Evolutionary conservation across 768 basidiomycete species (phyloP), one percentile per base, ranked within the genome.

Genomic region (Paxillus rubicundulus): DNA sequence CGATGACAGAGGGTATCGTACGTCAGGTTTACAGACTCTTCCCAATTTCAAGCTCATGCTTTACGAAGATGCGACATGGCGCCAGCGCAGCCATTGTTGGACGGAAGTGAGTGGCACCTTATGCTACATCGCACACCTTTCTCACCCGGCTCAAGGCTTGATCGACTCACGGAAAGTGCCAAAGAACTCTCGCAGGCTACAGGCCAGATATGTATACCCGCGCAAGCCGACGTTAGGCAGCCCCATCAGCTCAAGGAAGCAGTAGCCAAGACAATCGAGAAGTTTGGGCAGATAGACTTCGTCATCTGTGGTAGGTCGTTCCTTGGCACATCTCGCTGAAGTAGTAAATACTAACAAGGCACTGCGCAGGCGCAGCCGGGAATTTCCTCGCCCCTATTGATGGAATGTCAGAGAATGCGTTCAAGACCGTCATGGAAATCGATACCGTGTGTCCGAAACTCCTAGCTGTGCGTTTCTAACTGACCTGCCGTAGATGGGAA

Each of bases 351-450:
- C 49, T 9, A 4, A 17, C 36, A 5, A 48, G 24, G n/a, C 7
- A 38, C 12, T 14, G 21, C 9, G 24, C 63, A 93, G 92, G 92
- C 55, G 94, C 94, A 38, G 96, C 96, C 52, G 96, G 96, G 3
- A 99, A 98, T 74, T 99, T 98, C 73, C 77, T 99, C 27, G 87
- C 88, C 2, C 87, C 93, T 14, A 90, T 96, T 52, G 81, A 83
- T 36, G 82, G 78, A 2, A 78, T 97, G 53, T 93, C 91, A 2
- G 85, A 89, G 66, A 94, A 92, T 63, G 96, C 85, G 2, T 98
- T 98, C 78, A 82, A 76, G 66, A 93, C 94, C 1, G 95, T 98
- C 32, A 77, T 98, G 53, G 91, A 93, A 65, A 98, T 98, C 61
- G 96, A 98, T 70, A 87, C 91, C 9, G 91, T 90, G 63, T 9